Conservation (phyloP, 306 rosid species). For the Castanea crenata region DNA sequence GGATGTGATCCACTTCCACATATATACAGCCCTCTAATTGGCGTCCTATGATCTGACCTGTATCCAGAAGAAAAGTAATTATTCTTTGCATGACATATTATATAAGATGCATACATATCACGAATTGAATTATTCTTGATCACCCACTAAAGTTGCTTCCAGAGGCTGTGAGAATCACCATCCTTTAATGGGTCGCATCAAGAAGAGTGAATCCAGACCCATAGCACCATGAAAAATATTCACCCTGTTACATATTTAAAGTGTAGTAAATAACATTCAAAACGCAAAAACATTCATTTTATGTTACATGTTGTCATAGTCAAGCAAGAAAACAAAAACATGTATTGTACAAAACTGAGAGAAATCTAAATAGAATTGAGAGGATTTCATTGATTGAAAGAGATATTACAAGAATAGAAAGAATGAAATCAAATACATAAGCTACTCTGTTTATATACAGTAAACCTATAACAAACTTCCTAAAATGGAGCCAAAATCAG, state of each 20-base stretch:
- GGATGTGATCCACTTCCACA: constrained; percentile 96
- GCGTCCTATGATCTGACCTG: constrained; percentile 80
- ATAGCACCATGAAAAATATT: constrained; percentile 90
- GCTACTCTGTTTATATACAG: no score
- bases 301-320: not conserved
- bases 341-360: not conserved
- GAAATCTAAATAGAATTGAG: no score
- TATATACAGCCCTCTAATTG: constrained; percentile 60
- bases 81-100: not conserved
- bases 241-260: constrained; percentile 46
- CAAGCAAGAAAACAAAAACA: not conserved
- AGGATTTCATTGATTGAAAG: no score
- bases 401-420: no score
- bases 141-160: not conserved
- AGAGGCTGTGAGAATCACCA: constrained; percentile 41
- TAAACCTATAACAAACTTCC: no score
- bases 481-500: no score
- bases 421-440: no score
- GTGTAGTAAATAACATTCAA: not conserved
- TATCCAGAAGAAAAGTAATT: not conserved
- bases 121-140: not conserved
- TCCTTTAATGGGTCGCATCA: constrained; percentile 80
- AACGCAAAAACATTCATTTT: not conserved
- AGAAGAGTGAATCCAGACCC: constrained; percentile 88
- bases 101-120: not conserved